phyloP scores from a whole-genome alignment of 441 rosid genomes.

The Brassica hybrid region DNA sequence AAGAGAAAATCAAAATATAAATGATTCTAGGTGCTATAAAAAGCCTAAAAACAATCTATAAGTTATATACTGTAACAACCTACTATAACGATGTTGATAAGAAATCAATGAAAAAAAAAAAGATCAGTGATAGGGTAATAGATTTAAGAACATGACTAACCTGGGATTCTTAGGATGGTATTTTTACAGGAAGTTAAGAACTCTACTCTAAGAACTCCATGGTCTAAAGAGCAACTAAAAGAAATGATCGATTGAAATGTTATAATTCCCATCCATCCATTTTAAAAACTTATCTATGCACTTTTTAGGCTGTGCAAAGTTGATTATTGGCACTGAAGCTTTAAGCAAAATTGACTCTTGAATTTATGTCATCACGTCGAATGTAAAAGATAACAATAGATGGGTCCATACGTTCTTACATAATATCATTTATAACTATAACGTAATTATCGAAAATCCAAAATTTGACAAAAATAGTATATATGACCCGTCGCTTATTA shows the following conservation, averaged over 20 bases:
- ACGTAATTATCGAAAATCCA: conserved; percentile 17
- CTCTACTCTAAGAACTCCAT: too few species aligned
- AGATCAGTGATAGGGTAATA: not conserved
- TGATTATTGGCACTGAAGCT: conserved; percentile 24
- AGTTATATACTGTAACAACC: not conserved
- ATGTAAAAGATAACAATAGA: conserved; percentile 19
- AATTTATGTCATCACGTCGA: not conserved
- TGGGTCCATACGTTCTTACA: conserved; percentile 35
- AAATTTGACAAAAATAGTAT: conserved; percentile 10
- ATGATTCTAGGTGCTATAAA: not conserved
- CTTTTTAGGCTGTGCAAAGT: conserved; percentile 19
- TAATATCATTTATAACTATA: conserved; percentile 10
- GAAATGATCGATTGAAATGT: not conserved
- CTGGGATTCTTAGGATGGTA: too few species aligned
- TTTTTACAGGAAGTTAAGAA: too few species aligned
- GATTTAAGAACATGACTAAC: too few species aligned
- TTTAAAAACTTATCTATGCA: not conserved
- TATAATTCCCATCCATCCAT: not conserved
- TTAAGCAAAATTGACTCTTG: conserved; percentile 35
- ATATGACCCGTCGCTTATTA: conserved; percentile 43
- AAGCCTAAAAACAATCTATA: not conserved
- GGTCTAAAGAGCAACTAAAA: not conserved
- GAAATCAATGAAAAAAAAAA: too few species aligned
- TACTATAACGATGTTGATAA: not conserved
- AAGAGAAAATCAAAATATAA: not conserved